Evolutionary conservation across 768 basidiomycete species (phyloP).

Genomic region (Russula sp.): DNA sequence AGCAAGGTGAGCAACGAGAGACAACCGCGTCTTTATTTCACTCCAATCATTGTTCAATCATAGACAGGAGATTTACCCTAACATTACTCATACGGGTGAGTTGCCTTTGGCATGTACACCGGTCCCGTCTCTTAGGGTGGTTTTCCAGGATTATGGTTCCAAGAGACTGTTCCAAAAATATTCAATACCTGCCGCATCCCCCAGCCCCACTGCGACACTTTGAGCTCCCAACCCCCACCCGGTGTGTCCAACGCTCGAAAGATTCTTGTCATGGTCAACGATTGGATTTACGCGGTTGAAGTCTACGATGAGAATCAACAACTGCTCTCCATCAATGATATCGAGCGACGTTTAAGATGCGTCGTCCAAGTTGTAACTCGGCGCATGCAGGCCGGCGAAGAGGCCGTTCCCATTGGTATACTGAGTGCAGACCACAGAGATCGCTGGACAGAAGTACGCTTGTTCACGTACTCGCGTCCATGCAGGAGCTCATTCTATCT

Average conservation of each 20-base stretch:
- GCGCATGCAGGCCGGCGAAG: slow-evolving; percentile 46
- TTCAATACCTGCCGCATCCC: slow-evolving; percentile 82
- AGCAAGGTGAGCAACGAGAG: slow-evolving; percentile 42
- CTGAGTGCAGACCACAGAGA: slow-evolving; percentile 79
- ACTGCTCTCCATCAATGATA: slow-evolving; percentile 30
- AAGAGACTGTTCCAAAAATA: slow-evolving; percentile 46
- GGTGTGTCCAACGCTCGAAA: slow-evolving; percentile 45
- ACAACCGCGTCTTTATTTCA: neutral
- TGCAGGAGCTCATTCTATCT: slow-evolving; percentile 1
- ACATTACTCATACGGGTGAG: slow-evolving; percentile 63
- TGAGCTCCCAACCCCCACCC: slow-evolving; percentile 42
- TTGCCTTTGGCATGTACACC: neutral
- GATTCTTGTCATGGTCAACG: slow-evolving; percentile 62
- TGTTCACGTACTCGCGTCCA: neutral
- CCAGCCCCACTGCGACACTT: slow-evolving; percentile 51
- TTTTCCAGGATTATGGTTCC: slow-evolving; percentile 52
- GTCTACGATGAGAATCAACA: slow-evolving; percentile 42
- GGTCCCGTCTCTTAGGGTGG: neutral
- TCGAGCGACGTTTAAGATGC: slow-evolving; percentile 40
- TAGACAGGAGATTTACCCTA: slow-evolving; percentile 64
- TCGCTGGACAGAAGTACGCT: slow-evolving; percentile 65
- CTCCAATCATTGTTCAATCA: neutral
- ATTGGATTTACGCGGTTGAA: slow-evolving; percentile 73
- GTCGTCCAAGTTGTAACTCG: slow-evolving; percentile 51
- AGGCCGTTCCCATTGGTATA: slow-evolving; percentile 54